Base-by-base conservation (phyloP, 805 yeast genomes). In the Wickerhamiella allomyrinae region DNA sequence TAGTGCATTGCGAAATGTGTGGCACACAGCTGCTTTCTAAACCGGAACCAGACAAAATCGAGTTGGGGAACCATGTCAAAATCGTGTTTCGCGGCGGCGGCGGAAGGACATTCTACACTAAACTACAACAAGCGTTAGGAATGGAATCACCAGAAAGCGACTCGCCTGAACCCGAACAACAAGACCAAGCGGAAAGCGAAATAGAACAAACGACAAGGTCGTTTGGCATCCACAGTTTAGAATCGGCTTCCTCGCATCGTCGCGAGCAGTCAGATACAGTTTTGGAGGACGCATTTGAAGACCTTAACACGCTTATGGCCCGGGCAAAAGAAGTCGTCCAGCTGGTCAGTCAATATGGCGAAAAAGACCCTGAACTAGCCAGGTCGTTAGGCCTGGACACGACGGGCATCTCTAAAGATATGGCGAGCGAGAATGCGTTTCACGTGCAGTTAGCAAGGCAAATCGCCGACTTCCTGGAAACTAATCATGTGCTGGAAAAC, bases 1-100 rank as follows among this genome's bases (percentile, higher is more conserved):
- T 89, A 67, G 60, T 67, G 29, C 68, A 67, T 47, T 89, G 98
- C 59, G 98, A 89, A 58, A 70, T 91, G 55, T 89, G 97, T 62
- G 95, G 95, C 0, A 66, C 78, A 0, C 65, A 65, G 17, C 56
- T 78, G 20, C 44, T 51, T 3, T 55, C 68, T 19, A 54, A 21
- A 37, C 56, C 47, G 7, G 36, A 41, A 40, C 60, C 54, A 34
- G 55, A 51, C 20, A 50, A 43, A 46, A 10, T 31, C 11, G 24
- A 20, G 1, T 21, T 44, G 2, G 42, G 41, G 1, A 9, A 36
- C 7, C 24, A 15, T 6, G 67, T 80, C 10, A 84, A 82, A 56
- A 27, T 27, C 17, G 31, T 27, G 31, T 27, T 27, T n/a, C 71
- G 87, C 45, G 70, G 69, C 31, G 79, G 80, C 5, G 93, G 93